These are phyloP conservation scores for Myxozyma geophila DNA, from an alignment of 805 yeast genomes.

Conservation along the genomic window DNA sequence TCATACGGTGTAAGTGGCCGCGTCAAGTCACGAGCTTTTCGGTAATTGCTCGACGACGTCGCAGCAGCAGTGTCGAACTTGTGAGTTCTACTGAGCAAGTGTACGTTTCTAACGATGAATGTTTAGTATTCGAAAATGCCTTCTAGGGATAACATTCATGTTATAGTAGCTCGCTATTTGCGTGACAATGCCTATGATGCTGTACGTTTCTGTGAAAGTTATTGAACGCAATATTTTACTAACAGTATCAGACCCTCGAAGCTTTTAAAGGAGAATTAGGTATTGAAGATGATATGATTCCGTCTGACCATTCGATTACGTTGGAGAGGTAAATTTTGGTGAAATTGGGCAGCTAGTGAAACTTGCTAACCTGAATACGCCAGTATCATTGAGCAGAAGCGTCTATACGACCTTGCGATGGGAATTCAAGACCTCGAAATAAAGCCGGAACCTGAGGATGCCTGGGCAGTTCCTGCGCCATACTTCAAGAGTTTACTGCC, in stretches of 20 bases:
- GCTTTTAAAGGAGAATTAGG: conserved; percentile 35
- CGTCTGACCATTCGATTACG: conserved; percentile 34
- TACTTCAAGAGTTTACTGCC: conserved; percentile 28
- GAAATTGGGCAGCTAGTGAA: neutral
- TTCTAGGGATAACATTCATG: conserved; percentile 37
- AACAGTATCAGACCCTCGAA: conserved; percentile 27
- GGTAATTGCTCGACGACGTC: no score
- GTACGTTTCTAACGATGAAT: neutral
- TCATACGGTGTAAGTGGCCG: no score
- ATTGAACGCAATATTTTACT: neutral
- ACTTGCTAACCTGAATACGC: neutral
- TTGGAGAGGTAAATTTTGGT: conserved; percentile 29
- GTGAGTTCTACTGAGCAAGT: no score
- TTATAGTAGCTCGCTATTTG: conserved; percentile 38
- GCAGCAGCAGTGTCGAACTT: no score
- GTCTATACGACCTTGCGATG: conserved; percentile 30
- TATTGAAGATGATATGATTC: conserved; percentile 37
- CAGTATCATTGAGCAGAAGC: conserved; percentile 37
- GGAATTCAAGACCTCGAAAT: conserved; percentile 25
- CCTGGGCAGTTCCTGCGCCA: conserved; percentile 33
- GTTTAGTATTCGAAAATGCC: conserved; percentile 31
- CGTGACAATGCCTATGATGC: conserved; percentile 32
- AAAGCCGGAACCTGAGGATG: conserved; percentile 18
- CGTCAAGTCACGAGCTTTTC: no score
- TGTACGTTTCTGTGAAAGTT: conserved; percentile 12